Evolutionary conservation across 2,329 filamentous ascomycete species (phyloP), one percentile per base, ranked within the genome.

Genomic region (Scortechinia acanthostroma): DNA sequence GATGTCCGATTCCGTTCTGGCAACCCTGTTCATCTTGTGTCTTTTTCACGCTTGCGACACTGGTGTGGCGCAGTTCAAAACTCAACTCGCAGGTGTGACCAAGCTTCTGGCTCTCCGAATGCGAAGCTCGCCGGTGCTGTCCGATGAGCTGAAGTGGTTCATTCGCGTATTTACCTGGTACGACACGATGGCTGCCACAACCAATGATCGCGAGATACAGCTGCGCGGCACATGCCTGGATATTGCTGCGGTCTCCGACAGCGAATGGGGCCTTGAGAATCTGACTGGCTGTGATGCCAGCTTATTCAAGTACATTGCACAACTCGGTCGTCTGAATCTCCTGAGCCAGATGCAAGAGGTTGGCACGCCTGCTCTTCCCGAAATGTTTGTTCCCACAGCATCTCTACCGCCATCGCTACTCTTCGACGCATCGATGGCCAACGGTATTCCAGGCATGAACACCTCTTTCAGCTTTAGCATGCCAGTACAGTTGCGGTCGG

Each of bases 131-230:
- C 6, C 6, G 35, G 17, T 10, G 6, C 66, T 70, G 35, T 69
- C 65, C 45, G 64, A 69, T 6, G 68, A 68, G 25, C 68, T 68
- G 19, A 65, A 73, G 43, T 85, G 80, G 80, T 77, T 83, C 49
- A 76, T 80, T 47, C 73, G 79, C 50, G 80, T 84, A 63, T 84
- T 84, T 54, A 80, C 78, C 15, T 83, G 78, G 78, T 80, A 82
- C 54, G 80, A 84, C 56, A 78, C 80, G 40, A 75, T 84, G 71
- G 80, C 77, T 4, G 76, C 76, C 30, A 76, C 77, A 1, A 76
- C 83, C 49, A 84, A 84, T 52, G 76, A 84, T 55, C 72, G 80
- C 30, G 80, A 83, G 55, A 73, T 75, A 42, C 75, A 83, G 53
- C 69, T 83, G 35, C 70, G 72, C 37, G 73, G 73, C 20, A 70